These are phyloP conservation scores for Wolfiporia cocos DNA, from an alignment of 1,284 basidiomycete species.

Conservation along the genomic window DNA sequence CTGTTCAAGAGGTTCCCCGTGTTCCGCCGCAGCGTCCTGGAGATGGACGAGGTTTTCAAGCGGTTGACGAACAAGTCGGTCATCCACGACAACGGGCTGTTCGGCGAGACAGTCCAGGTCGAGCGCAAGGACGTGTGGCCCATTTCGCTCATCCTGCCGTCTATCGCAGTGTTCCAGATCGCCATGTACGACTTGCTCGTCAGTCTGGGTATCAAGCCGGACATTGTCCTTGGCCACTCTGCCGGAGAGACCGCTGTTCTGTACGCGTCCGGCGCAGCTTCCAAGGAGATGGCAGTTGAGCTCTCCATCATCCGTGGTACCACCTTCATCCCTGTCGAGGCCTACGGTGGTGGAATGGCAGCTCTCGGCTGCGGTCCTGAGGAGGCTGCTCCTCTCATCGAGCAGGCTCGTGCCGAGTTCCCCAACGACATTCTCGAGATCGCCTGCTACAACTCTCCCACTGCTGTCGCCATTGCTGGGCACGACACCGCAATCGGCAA, in stretches of 20 bases:
- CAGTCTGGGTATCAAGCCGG: constrained; percentile 29
- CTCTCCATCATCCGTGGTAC: constrained; percentile 32
- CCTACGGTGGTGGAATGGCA: constrained; percentile 33
- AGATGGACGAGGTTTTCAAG: constrained; percentile 29
- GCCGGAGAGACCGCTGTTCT: constrained; percentile 37
- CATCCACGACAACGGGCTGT: constrained; percentile 27
- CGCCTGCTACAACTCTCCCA: constrained; percentile 32
- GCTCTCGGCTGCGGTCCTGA: constrained; percentile 29
- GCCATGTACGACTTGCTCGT: constrained; percentile 35
- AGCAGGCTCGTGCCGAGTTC: constrained; percentile 7
- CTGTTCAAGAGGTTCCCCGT: constrained; percentile 28
- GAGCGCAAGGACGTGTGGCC: constrained; percentile 28
- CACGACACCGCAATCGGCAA: constrained; percentile 6
- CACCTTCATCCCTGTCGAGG: constrained; percentile 28
- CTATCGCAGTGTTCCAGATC: constrained; percentile 37
- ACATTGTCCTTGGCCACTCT: constrained; percentile 35
- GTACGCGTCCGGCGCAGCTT: constrained; percentile 35
- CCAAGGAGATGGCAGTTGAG: constrained; percentile 33
- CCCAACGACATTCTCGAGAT: constrained; percentile 23
- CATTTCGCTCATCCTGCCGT: constrained; percentile 28
- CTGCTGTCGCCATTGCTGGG: constrained; percentile 31
- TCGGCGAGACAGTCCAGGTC: constrained; percentile 13
- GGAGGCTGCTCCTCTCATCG: constrained; percentile 20
- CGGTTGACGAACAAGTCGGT: constrained; percentile 29
- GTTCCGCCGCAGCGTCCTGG: constrained; percentile 32